Evolutionary conservation across 2,329 filamentous ascomycete species (phyloP).

Genomic region (Penicillium sp.): DNA sequence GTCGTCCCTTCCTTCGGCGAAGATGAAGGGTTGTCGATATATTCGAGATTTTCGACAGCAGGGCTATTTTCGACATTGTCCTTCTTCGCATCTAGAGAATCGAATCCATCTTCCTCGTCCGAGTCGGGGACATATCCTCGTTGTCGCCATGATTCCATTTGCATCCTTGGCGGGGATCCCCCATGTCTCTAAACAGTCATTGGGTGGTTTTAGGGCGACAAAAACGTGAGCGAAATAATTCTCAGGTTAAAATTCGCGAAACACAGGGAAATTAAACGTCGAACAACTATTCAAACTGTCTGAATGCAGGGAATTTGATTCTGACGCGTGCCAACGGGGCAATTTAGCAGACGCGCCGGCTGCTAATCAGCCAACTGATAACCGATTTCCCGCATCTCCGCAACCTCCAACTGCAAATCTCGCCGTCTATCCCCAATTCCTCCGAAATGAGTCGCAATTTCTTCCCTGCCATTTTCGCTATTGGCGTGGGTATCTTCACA

Average conservation of each 20-base stretch:
- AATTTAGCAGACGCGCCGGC: constrained; percentile 26
- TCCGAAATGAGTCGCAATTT: constrained; percentile 39
- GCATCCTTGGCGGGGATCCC: constrained; percentile 32
- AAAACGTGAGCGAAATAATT: not conserved
- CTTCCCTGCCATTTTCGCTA: constrained; percentile 37
- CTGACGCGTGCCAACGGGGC: constrained; percentile 7
- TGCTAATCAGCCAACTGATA: constrained; percentile 25
- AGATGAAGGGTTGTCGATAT: constrained; percentile 17
- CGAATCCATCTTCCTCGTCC: constrained; percentile 46
- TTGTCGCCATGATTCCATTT: constrained; percentile 51
- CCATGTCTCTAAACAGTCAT: constrained; percentile 39
- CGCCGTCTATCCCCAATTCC: not conserved
- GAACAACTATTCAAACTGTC: not conserved
- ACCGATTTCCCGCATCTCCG: constrained; percentile 19
- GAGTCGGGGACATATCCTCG: constrained; percentile 54
- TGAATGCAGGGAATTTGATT: not conserved
- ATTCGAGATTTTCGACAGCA: constrained; percentile 17
- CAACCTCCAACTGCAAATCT: constrained; percentile 8
- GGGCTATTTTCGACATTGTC: constrained; percentile 4
- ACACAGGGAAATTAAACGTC: not conserved
- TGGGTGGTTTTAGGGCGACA: constrained; percentile 4
- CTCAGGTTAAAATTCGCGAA: not conserved
- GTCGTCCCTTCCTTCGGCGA: constrained; percentile 4
- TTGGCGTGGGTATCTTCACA: constrained; percentile 42
- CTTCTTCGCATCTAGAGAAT: constrained; percentile 30